Evolutionary conservation across 2,329 filamentous ascomycete genomes (phyloP).

Genomic region (Fonsecaea erecta): DNA sequence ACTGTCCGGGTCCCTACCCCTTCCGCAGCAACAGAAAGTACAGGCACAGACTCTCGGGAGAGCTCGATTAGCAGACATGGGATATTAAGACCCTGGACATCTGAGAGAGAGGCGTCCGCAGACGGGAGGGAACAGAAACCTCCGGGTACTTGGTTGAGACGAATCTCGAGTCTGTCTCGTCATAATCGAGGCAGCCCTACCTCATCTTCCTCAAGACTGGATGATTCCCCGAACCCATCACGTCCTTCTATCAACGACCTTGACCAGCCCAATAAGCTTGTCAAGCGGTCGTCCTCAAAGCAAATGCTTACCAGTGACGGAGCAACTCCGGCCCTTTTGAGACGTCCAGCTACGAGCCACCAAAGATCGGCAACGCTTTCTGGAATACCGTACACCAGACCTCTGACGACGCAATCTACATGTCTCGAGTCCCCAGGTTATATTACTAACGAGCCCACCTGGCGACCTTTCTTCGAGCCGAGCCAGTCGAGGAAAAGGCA

Average conservation of each 20-base stretch:
- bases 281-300: conserved; percentile 65
- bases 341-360: conserved; percentile 67
- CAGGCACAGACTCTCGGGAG: conserved; percentile 31
- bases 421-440: conserved; percentile 18
- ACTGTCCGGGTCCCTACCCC: conserved; percentile 19
- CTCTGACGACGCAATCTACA: conserved; percentile 24
- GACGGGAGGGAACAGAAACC: conserved; percentile 32
- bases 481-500: conserved; percentile 48
- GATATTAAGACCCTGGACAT: conserved; percentile 32
- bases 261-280: conserved; percentile 63
- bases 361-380: conserved; percentile 61
- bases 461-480: conserved; percentile 48
- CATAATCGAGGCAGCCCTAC: conserved; percentile 32
- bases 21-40: conserved; percentile 23
- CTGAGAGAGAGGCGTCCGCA: conserved; percentile 31
- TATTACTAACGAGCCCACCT: conserved; percentile 34
- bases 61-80: conserved; percentile 36
- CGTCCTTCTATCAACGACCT: conserved; percentile 22
- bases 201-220: conserved; percentile 39
- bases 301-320: conserved; percentile 50
- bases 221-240: conserved; percentile 21
- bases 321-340: conserved; percentile 56
- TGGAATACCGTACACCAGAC: conserved; percentile 29
- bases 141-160: conserved; percentile 35
- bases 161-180: conserved; percentile 36